Base-by-base conservation (phyloP, 2,329 filamentous ascomycete genomes). In the Shiraia bambusicola region DNA sequence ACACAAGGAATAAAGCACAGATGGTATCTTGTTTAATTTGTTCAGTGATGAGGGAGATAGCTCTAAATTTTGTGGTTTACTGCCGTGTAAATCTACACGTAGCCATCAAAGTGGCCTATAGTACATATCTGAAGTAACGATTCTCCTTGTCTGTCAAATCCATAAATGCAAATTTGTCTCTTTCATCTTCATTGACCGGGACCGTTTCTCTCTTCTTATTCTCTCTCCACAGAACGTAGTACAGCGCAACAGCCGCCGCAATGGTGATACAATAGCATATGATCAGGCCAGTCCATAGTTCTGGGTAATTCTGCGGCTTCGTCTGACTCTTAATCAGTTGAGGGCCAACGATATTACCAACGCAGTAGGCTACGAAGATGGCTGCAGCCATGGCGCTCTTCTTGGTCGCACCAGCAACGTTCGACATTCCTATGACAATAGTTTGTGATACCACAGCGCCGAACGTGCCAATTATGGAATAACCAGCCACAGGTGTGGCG, bases 361-460 rank as follows among this genome's bases (percentile, higher is more conserved):
- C 81, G 40, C 84, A 87, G 58, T 89, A 89, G 0, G 83, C 84
- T 0, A 87, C 83, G 49, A 89, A 90, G 1, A 87, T 84, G 0
- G 82, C 82, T 0, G 83, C 82, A 0, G 86, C 83, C 76, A 86
- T 88, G 56, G 86, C 83, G 49, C 82, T 86, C 73, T 89, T 89
- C 71, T 90, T 90, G 0, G 86, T 89, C 16, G 86, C 79, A 12
- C 87, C 86, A 0, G 86, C 85, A 0, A 89, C 84, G 50, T 90
- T 90, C 9, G 80, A 79, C 74, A 80, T 80, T 0, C 77, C 78
- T 2, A 81, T 58, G 0, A 73, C 74, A 29, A 82, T 79, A 2
- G 77, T 76, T n/a, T 80, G 70, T 30, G 80, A 83, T 1, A 87
- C 85, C 0, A 87, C 84, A 0, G 80, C 82, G 0, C 84, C 85